phyloP scores from a whole-genome alignment of 306 rosid genomes.

The Mimosa bimucronata region DNA sequence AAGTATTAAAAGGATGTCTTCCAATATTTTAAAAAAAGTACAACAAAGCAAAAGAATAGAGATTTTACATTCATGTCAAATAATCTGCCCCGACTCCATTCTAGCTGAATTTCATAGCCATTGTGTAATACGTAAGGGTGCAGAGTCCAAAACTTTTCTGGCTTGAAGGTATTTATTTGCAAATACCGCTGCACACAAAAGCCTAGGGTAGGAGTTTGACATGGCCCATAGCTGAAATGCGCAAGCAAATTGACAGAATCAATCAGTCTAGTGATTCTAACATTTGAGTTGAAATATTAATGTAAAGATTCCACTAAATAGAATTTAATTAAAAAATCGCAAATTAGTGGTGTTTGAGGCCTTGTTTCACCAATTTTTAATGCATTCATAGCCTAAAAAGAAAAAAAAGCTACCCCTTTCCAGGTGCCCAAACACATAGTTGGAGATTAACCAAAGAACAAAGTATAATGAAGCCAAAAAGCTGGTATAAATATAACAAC shows the following conservation, averaged over 20 bases:
- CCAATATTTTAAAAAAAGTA: slow-evolving; percentile 12
- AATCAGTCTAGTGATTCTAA: slow-evolving; percentile 38
- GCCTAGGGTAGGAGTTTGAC: slow-evolving; percentile 98
- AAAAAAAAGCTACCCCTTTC: slow-evolving; percentile 22
- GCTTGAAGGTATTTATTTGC: slow-evolving; percentile 88
- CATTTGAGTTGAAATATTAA: slow-evolving; percentile 26
- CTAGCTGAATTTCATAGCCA: slow-evolving; percentile 92
- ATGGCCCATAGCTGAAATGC: slow-evolving; percentile 93
- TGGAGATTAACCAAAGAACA: not conserved
- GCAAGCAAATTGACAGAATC: slow-evolving; percentile 41
- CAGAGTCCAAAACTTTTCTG: slow-evolving; percentile 92
- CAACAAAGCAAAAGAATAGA: slow-evolving; percentile 32
- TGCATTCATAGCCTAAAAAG: slow-evolving; percentile 28
- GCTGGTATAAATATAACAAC: not conserved
- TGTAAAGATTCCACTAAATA: slow-evolving; percentile 19
- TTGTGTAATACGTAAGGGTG: slow-evolving; percentile 69
- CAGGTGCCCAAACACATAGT: not conserved
- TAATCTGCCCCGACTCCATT: slow-evolving; percentile 91
- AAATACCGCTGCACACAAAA: slow-evolving; percentile 94
- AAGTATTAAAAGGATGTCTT: slow-evolving; percentile 32
- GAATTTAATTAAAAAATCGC: not conserved
- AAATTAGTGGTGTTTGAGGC: not conserved
- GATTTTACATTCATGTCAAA: slow-evolving; percentile 76
- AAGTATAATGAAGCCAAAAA: not conserved
- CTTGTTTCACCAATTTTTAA: slow-evolving; percentile 20